Conservation (phyloP, 345 rosid genomes). For the Citrus medica region DNA sequence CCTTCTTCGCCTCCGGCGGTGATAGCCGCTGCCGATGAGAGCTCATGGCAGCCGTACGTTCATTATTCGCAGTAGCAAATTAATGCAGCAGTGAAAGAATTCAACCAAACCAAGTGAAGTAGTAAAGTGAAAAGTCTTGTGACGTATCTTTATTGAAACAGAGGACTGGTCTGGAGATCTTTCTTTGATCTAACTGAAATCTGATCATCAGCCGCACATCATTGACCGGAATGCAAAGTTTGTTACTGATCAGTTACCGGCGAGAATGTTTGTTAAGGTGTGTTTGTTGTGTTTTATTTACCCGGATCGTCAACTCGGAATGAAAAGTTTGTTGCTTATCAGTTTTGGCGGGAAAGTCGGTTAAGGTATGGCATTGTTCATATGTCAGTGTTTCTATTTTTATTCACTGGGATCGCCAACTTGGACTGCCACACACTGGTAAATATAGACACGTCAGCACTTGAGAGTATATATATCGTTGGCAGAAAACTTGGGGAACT, state of each 20-base stretch:
- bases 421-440: neutral
- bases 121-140: neutral
- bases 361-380: neutral
- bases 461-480: neutral
- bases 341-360: neutral
- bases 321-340: neutral
- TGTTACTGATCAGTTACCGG: neutral
- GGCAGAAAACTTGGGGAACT: neutral
- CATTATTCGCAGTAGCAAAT: neutral
- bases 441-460: neutral
- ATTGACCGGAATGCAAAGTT: neutral
- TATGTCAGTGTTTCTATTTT: too few species aligned
- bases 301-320: neutral
- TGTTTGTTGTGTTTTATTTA: neutral
- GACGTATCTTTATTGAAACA: neutral
- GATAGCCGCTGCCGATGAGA: neutral
- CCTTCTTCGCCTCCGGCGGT: slow-evolving; percentile 79
- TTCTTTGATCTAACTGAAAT: neutral
- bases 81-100: neutral
- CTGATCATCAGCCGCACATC: neutral
- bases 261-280: neutral
- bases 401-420: neutral
- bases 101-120: neutral
- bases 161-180: neutral
- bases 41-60: neutral